phyloP scores from a whole-genome alignment of 129 eudicot species.

The Logfia minima region DNA sequence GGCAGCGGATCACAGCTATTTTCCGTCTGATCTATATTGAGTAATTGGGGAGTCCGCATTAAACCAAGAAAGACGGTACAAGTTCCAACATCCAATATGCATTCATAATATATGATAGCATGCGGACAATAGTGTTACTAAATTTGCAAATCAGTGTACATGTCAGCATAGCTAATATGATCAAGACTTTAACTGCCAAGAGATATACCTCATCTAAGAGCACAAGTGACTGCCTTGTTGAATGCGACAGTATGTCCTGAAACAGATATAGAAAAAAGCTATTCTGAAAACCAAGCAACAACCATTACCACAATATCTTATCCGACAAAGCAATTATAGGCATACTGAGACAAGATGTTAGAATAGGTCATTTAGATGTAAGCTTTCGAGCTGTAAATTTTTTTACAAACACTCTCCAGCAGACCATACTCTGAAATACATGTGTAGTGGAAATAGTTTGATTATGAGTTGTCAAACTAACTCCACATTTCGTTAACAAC shows the following conservation, averaged over 20 bases:
- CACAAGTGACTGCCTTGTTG: conserved; percentile 76
- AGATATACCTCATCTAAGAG: conserved; percentile 90
- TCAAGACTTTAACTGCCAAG: conserved; percentile 22
- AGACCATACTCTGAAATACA: not conserved
- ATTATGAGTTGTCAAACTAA: conserved; percentile 1
- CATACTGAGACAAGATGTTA: not conserved
- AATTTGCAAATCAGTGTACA: not conserved
- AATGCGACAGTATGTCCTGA: conserved; percentile 69
- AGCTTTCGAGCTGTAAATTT: conserved; percentile 9
- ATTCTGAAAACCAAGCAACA: conserved; percentile 9
- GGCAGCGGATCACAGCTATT: not conserved
- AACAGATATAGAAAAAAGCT: conserved; percentile 16
- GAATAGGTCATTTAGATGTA: conserved; percentile 14
- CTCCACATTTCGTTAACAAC: conserved; percentile 28
- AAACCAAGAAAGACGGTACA: conserved; percentile 2
- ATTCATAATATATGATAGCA: not conserved
- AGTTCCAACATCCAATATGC: not conserved
- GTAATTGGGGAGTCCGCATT: conserved; percentile 6
- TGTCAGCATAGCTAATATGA: conserved; percentile 17
- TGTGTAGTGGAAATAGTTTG: conserved; percentile 2
- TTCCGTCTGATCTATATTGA: not conserved
- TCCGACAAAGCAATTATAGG: conserved; percentile 12
- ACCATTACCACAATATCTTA: conserved; percentile 9
- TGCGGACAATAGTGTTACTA: not conserved
- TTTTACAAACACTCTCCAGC: not conserved